These are phyloP conservation scores for Aspergillus incahuasiensis DNA, from an alignment of 495 filamentous ascomycete genomes.

Conservation along the genomic window DNA sequence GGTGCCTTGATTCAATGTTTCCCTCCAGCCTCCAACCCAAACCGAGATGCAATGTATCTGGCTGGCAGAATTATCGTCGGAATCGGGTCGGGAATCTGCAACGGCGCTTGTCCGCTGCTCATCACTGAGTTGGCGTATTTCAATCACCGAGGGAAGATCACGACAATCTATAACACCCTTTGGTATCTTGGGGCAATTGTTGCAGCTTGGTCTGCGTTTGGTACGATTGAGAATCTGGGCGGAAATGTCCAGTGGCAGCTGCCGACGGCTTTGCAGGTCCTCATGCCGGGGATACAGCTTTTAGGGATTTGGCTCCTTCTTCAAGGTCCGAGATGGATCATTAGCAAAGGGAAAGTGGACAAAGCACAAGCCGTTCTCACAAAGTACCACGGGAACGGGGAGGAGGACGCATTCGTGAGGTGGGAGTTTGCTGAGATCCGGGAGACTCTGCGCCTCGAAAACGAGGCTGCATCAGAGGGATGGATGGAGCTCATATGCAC, in stretches of 20 bases:
- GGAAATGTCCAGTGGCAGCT: not conserved
- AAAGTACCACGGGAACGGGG: conserved; percentile 33
- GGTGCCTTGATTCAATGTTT: not conserved
- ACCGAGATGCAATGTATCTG: not conserved
- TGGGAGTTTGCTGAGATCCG: conserved; percentile 37
- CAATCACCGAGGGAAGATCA: not conserved
- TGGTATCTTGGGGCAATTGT: not conserved
- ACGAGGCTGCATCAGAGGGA: not conserved
- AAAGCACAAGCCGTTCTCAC: not conserved
- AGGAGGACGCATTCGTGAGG: conserved; percentile 23
- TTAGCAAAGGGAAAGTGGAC: not conserved
- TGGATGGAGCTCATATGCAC: conserved; percentile 3
- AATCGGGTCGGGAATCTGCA: not conserved
- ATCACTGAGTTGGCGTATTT: not conserved
- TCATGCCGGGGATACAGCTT: not conserved
- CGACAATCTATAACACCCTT: not conserved
- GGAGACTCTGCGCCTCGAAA: conserved; percentile 39
- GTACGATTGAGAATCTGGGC: not conserved
- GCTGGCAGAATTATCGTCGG: not conserved
- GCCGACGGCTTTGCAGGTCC: too few relatives aligned
- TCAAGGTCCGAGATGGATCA: not conserved
- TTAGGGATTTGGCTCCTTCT: not conserved
- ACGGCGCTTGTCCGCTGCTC: not conserved
- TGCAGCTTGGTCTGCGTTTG: not conserved
- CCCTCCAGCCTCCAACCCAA: not conserved